Base-by-base conservation (phyloP, 257 asterid genomes). In the Solanum pinnatisectum region DNA sequence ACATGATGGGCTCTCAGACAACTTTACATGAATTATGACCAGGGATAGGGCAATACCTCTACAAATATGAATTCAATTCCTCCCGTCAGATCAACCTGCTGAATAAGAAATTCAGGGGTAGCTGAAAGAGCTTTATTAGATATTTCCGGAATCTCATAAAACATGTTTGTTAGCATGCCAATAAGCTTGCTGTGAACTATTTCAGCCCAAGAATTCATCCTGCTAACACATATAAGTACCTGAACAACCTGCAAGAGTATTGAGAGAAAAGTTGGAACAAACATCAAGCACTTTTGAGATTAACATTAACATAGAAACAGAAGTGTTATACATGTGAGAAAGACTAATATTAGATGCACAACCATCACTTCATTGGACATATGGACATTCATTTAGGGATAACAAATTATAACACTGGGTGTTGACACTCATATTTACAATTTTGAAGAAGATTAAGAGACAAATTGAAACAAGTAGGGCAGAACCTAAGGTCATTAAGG, bases 121-220 rank as follows among this genome's bases (percentile, higher is more conserved):
- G 96, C 93, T 84, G 96, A 91, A 91, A 91, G 92, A 90, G 87
- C 93, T 91, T 92, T 92, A 93, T 87, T 94, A 88, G 94, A 90
- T 85, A 90, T 94, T 84, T 96, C 99, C 12, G 95, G 93, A 88
- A 90, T 92, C 90, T 96, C 92, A 91, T 97, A 97, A 90, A 96
- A 97, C 98, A 97, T 94, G 93, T 93, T 95, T 39, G 99, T 92
- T 93, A 97, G 90, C 97, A 97, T 95, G 93, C 97, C 95, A 90
- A 97, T 92, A 82, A 97, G 99, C 92, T 96, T 95, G 96, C 95
- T 92, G 89, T 94, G 99, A 91, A 97, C 98, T 88, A 95, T 93
- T 93, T 95, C 98, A 37, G 99, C 98, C 99, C 99, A 97, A 59
- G 95, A 94, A 91, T 97, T 93, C 90, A 91, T 94, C 91, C 98